Evolutionary conservation across 2,329 filamentous ascomycete species (phyloP).

Genomic region (Ceratocystis papillata): DNA sequence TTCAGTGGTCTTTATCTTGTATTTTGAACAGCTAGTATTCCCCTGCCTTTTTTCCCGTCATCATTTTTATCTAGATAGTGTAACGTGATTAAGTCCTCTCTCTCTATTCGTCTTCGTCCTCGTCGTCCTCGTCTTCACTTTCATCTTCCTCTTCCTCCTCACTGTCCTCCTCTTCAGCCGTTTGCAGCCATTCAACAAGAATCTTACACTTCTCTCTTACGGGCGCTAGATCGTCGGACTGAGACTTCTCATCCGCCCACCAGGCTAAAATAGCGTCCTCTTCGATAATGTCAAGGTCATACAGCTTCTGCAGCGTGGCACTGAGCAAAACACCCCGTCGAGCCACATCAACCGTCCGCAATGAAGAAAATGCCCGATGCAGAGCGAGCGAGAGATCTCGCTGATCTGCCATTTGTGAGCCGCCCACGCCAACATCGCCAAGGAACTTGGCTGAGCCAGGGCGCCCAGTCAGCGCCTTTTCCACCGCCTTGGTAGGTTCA

Average conservation of each 20-base stretch:
- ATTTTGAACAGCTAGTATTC: conserved; percentile 8
- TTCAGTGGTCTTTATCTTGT: neutral
- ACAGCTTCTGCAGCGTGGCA: conserved; percentile 71
- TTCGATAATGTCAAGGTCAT: conserved; percentile 72
- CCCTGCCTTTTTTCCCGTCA: neutral
- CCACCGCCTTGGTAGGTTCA: conserved; percentile 54
- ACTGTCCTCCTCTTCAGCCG: conserved; percentile 47
- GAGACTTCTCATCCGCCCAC: conserved; percentile 68
- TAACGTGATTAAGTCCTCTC: neutral
- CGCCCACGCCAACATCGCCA: conserved; percentile 49
- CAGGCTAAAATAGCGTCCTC: conserved; percentile 80
- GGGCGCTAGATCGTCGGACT: conserved; percentile 49
- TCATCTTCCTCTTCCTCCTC: conserved; percentile 35
- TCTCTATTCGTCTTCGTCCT: conserved; percentile 26
- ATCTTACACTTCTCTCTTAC: conserved; percentile 64
- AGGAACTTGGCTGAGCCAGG: conserved; percentile 47
- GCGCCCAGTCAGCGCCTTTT: conserved; percentile 46
- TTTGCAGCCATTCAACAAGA: conserved; percentile 74
- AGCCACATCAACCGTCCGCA: conserved; percentile 45
- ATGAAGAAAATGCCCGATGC: conserved; percentile 65
- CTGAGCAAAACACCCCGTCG: conserved; percentile 56
- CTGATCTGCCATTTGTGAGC: conserved; percentile 63
- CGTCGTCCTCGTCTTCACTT: conserved; percentile 27
- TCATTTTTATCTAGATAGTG: neutral
- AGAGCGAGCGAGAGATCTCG: conserved; percentile 72